Evolutionary conservation across 2,329 filamentous ascomycete genomes (phyloP).

Genomic region (Fusarium oligoseptatum): DNA sequence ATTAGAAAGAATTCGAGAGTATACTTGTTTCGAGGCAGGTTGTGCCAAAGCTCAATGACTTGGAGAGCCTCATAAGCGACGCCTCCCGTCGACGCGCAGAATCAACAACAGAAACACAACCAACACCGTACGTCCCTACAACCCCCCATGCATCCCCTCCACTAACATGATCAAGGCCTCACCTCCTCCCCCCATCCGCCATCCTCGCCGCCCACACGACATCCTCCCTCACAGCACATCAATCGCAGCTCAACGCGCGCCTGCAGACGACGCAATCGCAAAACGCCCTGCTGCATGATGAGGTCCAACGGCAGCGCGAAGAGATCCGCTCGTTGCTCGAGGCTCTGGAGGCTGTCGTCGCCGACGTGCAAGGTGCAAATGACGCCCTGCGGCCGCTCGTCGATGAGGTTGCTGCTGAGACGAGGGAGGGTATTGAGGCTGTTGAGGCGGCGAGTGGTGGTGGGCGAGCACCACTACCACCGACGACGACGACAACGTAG

Average conservation of each 20-base stretch:
- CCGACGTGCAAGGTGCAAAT: constrained; percentile 68
- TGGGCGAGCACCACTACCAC: neutral
- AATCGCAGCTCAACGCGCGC: constrained; percentile 68
- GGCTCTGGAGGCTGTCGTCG: constrained; percentile 64
- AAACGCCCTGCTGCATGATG: constrained; percentile 67
- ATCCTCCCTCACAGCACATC: constrained; percentile 66
- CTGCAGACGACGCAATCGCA: constrained; percentile 69
- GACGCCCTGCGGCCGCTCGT: constrained; percentile 61
- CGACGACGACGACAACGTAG: constrained; percentile 5
- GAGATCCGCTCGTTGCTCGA: constrained; percentile 67
- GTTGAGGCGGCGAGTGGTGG: constrained; percentile 34
- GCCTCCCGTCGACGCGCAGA: constrained; percentile 54
- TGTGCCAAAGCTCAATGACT: constrained; percentile 69
- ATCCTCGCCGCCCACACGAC: constrained; percentile 69
- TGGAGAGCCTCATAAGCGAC: constrained; percentile 68
- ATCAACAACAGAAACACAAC: constrained; percentile 46
- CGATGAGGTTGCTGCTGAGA: constrained; percentile 64
- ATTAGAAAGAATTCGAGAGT: constrained; percentile 67
- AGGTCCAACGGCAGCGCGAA: constrained; percentile 65
- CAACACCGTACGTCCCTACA: constrained; percentile 59
- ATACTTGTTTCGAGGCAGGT: constrained; percentile 67
- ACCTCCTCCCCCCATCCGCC: constrained; percentile 66
- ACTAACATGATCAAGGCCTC: constrained; percentile 57
- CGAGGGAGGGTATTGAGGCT: constrained; percentile 51
- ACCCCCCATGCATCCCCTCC: neutral